A percentile compares a stretch with the other conserved stretches of the same genome.
Evolutionary conservation across 352 stramenopile genomes (phyloP).

Genomic region (Pythium monospermum): DNA sequence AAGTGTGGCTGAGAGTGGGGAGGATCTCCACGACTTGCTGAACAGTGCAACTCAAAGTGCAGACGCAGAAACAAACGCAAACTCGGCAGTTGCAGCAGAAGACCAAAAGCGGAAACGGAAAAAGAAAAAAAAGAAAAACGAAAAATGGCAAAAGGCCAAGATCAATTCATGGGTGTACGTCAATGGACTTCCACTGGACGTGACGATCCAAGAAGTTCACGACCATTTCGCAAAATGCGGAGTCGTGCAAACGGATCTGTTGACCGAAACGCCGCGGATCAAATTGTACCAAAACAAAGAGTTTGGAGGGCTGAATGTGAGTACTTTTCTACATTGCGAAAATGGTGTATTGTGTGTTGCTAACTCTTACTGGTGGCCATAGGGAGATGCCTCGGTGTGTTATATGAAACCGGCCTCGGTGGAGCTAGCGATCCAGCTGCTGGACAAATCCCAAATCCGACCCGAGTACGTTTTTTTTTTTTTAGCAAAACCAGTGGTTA

Average conservation of each 20-base stretch:
- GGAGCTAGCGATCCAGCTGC: conserved; percentile 91
- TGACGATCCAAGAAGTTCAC: conserved; percentile 89
- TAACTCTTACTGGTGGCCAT: background rate
- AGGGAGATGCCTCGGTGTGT: conserved; percentile 94
- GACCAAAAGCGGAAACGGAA: conserved; percentile 41
- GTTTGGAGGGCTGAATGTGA: conserved; percentile 83
- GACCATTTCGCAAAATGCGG: conserved; percentile 94
- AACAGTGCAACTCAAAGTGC: too few relatives aligned
- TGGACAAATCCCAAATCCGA: conserved; percentile 87
- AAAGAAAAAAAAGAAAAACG: conserved; percentile 76
- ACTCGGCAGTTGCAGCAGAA: background rate
- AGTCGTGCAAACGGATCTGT: conserved; percentile 93
- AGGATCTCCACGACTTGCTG: background rate
- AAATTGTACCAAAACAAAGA: conserved; percentile 94
- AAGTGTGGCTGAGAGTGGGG: background rate
- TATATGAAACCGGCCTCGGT: conserved; percentile 96
- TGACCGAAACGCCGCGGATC: conserved; percentile 90
- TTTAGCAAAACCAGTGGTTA: conserved; percentile 16
- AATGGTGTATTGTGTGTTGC: background rate
- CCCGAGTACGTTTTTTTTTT: conserved; percentile 61
- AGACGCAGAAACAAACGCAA: background rate
- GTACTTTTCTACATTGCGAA: conserved; percentile 7
- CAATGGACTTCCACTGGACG: conserved; percentile 91
- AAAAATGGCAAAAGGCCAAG: conserved; percentile 83
- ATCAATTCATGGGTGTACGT: conserved; percentile 95